Base-by-base conservation (phyloP, 2,329 filamentous ascomycete species). In the Beauveria rudraprayagi region DNA sequence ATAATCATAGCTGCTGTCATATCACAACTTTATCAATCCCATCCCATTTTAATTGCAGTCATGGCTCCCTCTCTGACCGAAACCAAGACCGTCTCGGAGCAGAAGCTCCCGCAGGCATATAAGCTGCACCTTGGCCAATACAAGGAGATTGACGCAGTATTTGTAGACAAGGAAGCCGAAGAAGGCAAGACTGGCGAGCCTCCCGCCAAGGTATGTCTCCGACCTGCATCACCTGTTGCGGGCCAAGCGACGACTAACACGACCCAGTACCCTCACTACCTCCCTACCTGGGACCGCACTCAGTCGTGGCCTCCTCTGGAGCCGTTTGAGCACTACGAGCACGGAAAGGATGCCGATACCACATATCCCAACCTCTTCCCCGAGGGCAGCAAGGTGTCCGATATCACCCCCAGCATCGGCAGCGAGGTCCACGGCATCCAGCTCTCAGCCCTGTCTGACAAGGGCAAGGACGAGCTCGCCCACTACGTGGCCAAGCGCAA, bases 401-500 rank as follows among this genome's bases (percentile, higher is more conserved):
- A 63, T 1, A 69, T 89, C 47, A 88, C 85, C 6, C 84, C 84
- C 5, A 83, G 80, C 52, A 88, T 87, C 61, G 86, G 87, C 50
- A 81, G 83, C 34, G 85, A 88, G 68, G 76, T 90, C 28, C 76
- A 73, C 17, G 86, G 85, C 26, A 75, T 89, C 22, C 86, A 89
- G 69, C 73, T 89, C 34, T 86, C 82, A 5, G 11, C 50, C 9
- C 50, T 52, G 28, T 82, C 75, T 48, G 73, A 37, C 50, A 79
- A 80, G 37, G 85, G 82, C 58, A 87, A 87, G 67, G 84, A 89
- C 66, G 83, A 89, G 68, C 75, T 90, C 14, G 86, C 86, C 1
- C 78, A 85, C 16, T 82, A 87, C 62, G 83, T 88, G 26, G 82
- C 86, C 7, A 78, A 88, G 70, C 81, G 84, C 66, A 88, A 87